Base-by-base conservation (phyloP, 208 protist species). In the Borovskyia barvae region DNA sequence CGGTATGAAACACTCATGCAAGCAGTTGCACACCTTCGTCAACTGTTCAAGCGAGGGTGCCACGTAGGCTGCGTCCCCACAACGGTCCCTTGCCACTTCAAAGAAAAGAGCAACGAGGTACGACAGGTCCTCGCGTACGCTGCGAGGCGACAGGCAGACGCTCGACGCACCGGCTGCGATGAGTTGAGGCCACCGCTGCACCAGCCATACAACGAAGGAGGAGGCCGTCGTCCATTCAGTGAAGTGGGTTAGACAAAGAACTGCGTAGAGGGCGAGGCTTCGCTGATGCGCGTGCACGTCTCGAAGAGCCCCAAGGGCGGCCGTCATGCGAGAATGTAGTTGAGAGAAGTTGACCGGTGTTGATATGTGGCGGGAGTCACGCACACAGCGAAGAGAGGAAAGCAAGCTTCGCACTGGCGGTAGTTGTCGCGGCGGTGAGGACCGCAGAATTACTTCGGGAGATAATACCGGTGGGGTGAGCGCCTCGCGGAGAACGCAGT, bases 401-500 rank as follows among this genome's bases (percentile, higher is more conserved):
- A 54, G 12, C 11, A 65, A 22, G 17, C 58, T 26, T 29, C 39
- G 45, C 5, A 48, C 52, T 0, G 47, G 15, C 5, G 37, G 47
- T 15, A 36, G 45, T 5, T 52, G 32, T 4, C 24, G 57, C 28
- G 17, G 33, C 33, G 70, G 48, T 20, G 69, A 22, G 6, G 24
- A 15, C 3, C 67, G 66, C n/a, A 49, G 30, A 11, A 80, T n/a
- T 28, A 60, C 60, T 49, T 72, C 61, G 26, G 67, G 48, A 19
- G 60, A 68, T 39, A 51, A 43, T 8, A 33, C 49, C 9, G 60
- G 55, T 14, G 73, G 73, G 3, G 73, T 80, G n/a, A 30, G 56
- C 11, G 55, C 67, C 24, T 72, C 73, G 14, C 73, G 73, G n/a
- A 80, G 30, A 14, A 80, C 58, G 42, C 73, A 72, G 67, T 80